A percentile compares a stretch with the other conserved stretches of the same genome.
Evolutionary conservation across 2,329 filamentous ascomycete species (phyloP).

Genomic region (Cytospora leucostoma): DNA sequence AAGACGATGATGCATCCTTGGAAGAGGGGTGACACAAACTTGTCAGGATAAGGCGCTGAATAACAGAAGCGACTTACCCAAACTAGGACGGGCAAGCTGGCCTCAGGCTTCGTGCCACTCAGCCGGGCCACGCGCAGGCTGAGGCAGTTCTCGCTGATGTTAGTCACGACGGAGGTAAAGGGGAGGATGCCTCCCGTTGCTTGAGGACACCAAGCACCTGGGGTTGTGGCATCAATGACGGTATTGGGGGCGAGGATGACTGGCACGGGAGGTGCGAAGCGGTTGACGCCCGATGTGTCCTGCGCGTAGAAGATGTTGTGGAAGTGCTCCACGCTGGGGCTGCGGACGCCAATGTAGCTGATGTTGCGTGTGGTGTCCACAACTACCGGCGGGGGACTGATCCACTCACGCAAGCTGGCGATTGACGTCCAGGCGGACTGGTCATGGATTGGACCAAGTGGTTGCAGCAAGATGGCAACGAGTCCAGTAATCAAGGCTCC

Average conservation of each 20-base stretch:
- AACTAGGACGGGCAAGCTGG: constrained; percentile 32
- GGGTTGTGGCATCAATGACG: constrained; percentile 33
- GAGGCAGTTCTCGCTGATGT: constrained; percentile 34
- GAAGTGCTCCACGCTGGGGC: constrained; percentile 36
- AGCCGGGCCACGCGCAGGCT: constrained; percentile 33
- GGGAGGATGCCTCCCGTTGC: constrained; percentile 30
- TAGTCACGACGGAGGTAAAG: constrained; percentile 30
- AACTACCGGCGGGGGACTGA: not conserved
- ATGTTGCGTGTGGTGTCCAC: constrained; percentile 26
- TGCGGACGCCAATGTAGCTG: constrained; percentile 33
- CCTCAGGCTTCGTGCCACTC: constrained; percentile 10
- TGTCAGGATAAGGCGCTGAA: too few relatives aligned
- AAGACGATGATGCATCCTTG: too few relatives aligned
- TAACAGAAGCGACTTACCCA: constrained; percentile 4
- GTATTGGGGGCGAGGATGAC: constrained; percentile 23
- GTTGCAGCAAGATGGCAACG: too few relatives aligned
- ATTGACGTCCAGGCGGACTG: too few relatives aligned
- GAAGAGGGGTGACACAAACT: too few relatives aligned
- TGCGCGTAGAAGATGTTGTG: constrained; percentile 37
- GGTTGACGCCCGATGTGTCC: constrained; percentile 35
- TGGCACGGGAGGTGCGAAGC: constrained; percentile 37
- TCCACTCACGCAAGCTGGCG: too few relatives aligned
- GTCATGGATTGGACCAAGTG: too few relatives aligned
- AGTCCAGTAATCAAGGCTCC: too few relatives aligned
- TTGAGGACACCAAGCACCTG: constrained; percentile 38